phyloP scores from a whole-genome alignment of 805 yeast species.

The Saccharomycopsis lassenensis region DNA sequence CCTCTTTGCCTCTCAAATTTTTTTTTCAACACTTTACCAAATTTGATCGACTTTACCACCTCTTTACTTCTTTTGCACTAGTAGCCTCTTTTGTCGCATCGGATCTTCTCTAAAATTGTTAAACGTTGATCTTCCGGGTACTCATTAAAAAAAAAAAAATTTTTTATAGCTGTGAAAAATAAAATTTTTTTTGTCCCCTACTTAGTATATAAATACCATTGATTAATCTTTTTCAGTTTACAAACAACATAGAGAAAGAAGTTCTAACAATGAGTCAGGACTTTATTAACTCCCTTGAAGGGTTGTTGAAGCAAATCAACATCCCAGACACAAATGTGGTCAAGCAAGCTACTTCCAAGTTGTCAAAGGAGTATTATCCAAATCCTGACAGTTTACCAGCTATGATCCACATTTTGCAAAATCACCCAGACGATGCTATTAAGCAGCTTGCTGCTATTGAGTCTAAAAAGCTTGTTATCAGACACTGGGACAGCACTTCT shows the following conservation, averaged over 20 bases:
- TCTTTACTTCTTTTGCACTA: too few species aligned
- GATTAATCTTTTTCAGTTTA: too few species aligned
- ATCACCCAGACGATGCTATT: slow-evolving; percentile 55
- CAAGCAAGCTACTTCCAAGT: slow-evolving; percentile 68
- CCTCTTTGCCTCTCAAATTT: not conserved
- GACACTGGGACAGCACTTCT: slow-evolving; percentile 49
- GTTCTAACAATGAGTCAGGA: slow-evolving; percentile 51
- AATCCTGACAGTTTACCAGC: slow-evolving; percentile 69
- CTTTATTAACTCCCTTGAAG: slow-evolving; percentile 61
- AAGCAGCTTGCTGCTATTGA: slow-evolving; percentile 95
- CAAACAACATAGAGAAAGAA: too few species aligned
- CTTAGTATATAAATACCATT: too few species aligned
- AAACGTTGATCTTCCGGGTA: too few species aligned
- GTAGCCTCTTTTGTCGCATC: too few species aligned
- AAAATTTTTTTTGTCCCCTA: too few species aligned
- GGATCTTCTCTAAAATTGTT: too few species aligned
- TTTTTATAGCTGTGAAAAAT: too few species aligned
- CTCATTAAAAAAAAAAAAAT: too few species aligned
- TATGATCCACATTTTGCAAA: slow-evolving; percentile 69
- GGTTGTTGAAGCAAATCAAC: slow-evolving; percentile 64
- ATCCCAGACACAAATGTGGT: slow-evolving; percentile 74
- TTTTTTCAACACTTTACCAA: too few species aligned
- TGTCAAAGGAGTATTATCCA: slow-evolving; percentile 64
- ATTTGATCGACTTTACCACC: too few species aligned
- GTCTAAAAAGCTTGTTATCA: slow-evolving; percentile 69